Evolutionary conservation across 176 grass and related monocot genomes (phyloP).

Genomic region (Luzula sylvatica): DNA sequence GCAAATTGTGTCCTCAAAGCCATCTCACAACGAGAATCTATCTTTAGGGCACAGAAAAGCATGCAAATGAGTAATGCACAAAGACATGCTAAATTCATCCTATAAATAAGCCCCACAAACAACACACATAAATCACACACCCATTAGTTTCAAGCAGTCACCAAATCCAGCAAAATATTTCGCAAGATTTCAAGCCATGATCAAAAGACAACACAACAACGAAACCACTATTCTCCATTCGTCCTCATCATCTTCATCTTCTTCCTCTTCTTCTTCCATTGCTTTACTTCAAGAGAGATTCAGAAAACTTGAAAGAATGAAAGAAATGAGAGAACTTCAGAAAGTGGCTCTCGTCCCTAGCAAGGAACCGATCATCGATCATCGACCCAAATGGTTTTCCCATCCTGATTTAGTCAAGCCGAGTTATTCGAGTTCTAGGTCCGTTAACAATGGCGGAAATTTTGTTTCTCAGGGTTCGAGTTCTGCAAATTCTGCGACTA

Average conservation of each 20-base stretch:
- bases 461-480: not conserved
- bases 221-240: conserved; percentile 9
- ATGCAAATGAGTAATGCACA: conserved; percentile 50
- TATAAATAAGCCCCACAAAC: conserved; percentile 48
- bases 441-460: not conserved
- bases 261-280: conserved; percentile 69
- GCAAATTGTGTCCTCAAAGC: conserved; percentile 9
- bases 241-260: conserved; percentile 34
- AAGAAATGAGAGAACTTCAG: conserved; percentile 59
- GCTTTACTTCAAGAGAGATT: conserved; percentile 95
- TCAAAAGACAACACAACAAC: conserved; percentile 20
- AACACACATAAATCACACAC: conserved; percentile 13
- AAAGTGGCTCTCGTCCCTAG: conserved; percentile 21
- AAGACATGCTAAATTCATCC: conserved; percentile 28
- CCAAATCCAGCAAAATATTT: conserved; percentile 22
- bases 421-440: conserved; percentile 14
- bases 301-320: conserved; percentile 80
- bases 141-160: conserved; percentile 4
- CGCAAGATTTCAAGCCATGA: conserved; percentile 18
- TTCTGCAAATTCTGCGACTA: not conserved
- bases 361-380: conserved; percentile 2
- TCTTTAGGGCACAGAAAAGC: conserved; percentile 61
- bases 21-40: conserved; percentile 9
- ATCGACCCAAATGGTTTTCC: conserved; percentile 57
- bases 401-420: conserved; percentile 68